Evolutionary conservation across 2,329 filamentous ascomycete genomes (phyloP).

Genomic region (Colletotrichum coccodes): DNA sequence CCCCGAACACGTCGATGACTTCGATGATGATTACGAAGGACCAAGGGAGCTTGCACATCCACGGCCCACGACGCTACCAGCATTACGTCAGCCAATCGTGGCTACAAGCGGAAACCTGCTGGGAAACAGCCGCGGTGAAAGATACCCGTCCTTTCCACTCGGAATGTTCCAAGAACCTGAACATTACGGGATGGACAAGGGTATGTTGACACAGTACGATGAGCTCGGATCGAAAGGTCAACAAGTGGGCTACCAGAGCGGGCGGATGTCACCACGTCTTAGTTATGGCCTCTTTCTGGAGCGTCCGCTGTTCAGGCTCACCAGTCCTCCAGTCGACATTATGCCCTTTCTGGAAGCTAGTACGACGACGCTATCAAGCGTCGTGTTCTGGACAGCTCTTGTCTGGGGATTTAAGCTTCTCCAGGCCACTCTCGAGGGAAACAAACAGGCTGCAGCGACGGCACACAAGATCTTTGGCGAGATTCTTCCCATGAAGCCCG

Average conservation of each 20-base stretch:
- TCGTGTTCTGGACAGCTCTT: slow-evolving; percentile 2
- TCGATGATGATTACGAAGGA: not conserved
- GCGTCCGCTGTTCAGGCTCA: not conserved
- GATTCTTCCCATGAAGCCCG: not conserved
- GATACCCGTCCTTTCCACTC: not conserved
- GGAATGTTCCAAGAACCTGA: not conserved
- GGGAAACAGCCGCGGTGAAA: not conserved
- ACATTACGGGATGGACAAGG: not conserved
- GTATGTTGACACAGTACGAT: not conserved
- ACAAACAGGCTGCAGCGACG: not conserved
- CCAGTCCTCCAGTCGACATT: slow-evolving; percentile 2
- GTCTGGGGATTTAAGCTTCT: not conserved
- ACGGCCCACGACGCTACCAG: not conserved
- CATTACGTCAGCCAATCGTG: not conserved
- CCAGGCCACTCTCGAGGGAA: not conserved
- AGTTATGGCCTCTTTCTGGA: not conserved
- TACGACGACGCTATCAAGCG: not conserved
- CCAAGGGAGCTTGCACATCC: not conserved
- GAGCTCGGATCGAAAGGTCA: not conserved
- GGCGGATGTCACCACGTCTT: slow-evolving; percentile 4
- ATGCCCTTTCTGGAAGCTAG: not conserved
- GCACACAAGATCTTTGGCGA: not conserved
- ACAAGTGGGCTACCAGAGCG: not conserved
- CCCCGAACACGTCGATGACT: not conserved
- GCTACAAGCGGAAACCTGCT: not conserved